These are phyloP conservation scores for Hansenula lynferdii DNA, from an alignment of 1,139 yeast species.

Conservation along the genomic window DNA sequence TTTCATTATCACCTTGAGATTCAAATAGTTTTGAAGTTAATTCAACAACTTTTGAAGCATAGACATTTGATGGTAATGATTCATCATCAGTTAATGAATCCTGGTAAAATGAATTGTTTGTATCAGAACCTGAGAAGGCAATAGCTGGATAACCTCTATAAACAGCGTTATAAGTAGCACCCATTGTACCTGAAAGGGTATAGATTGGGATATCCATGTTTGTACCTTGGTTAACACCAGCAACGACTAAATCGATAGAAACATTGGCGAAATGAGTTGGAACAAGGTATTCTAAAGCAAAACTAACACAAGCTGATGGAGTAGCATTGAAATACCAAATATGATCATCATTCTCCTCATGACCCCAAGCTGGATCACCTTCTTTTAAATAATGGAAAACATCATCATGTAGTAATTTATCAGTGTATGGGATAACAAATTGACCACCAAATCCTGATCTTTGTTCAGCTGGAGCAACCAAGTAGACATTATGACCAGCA, in stretches of 20 bases:
- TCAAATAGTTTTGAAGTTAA: slow-evolving; percentile 35
- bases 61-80: slow-evolving; percentile 35
- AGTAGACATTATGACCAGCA: slow-evolving; percentile 50
- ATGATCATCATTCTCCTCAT: slow-evolving; percentile 32
- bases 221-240: slow-evolving; percentile 44
- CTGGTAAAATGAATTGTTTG: slow-evolving; percentile 39
- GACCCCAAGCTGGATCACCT: slow-evolving; percentile 43
- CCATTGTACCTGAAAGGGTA: slow-evolving; percentile 41
- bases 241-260: slow-evolving; percentile 36
- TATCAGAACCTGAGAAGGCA: slow-evolving; percentile 35
- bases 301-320: slow-evolving; percentile 38
- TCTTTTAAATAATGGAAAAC: slow-evolving; percentile 34
- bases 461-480: slow-evolving; percentile 56
- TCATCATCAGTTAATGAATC: slow-evolving; percentile 35
- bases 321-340: slow-evolving; percentile 45
- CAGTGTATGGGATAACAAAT: slow-evolving; percentile 40
- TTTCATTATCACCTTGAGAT: slow-evolving; percentile 25
- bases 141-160: slow-evolving; percentile 40
- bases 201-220: slow-evolving; percentile 35
- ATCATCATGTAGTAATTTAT: slow-evolving; percentile 29
- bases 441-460: slow-evolving; percentile 58
- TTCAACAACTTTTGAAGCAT: slow-evolving; percentile 34
- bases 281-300: slow-evolving; percentile 36
- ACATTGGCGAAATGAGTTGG: slow-evolving; percentile 31
- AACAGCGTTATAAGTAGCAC: slow-evolving; percentile 37